These are phyloP conservation scores for Rhytidiadelphus loreus DNA, from an alignment of 225 moss, liverwort and hornwort species.

Conservation along the genomic window DNA sequence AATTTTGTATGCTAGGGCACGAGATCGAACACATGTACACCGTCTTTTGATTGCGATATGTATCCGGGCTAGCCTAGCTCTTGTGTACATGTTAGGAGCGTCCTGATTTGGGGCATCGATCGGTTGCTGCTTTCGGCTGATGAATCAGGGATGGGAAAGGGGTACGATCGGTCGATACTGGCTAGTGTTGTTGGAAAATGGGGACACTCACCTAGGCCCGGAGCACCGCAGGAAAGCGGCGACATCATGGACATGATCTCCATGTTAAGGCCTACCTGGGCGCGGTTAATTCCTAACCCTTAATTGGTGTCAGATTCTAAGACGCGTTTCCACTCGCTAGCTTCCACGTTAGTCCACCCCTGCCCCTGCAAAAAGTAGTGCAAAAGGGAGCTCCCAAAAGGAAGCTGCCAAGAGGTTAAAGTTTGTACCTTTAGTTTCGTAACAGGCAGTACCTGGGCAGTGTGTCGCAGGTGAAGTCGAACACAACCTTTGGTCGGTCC, in stretches of 20 bases:
- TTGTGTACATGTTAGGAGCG: neutral
- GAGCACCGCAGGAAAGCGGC: neutral
- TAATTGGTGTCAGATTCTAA: neutral
- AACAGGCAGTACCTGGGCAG: neutral
- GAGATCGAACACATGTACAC: neutral
- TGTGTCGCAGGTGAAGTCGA: neutral
- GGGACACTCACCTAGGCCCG: neutral
- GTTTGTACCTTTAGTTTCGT: neutral
- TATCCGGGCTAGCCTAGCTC: neutral
- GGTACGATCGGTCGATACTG: no score
- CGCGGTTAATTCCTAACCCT: neutral
- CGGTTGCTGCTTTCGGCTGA: neutral
- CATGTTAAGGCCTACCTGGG: neutral
- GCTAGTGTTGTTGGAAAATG: neutral
- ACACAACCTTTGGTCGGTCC: neutral
- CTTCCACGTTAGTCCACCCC: neutral
- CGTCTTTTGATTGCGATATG: neutral
- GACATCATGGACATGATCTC: constrained; percentile 7
- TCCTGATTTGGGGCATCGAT: neutral
- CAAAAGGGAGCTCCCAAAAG: neutral
- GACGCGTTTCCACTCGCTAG: neutral
- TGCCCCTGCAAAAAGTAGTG: neutral
- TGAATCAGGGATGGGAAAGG: neutral
- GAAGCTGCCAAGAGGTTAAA: neutral
- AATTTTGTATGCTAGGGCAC: neutral